Conservation (phyloP, 2,329 filamentous ascomycete genomes). For the Penicillium sp. region DNA sequence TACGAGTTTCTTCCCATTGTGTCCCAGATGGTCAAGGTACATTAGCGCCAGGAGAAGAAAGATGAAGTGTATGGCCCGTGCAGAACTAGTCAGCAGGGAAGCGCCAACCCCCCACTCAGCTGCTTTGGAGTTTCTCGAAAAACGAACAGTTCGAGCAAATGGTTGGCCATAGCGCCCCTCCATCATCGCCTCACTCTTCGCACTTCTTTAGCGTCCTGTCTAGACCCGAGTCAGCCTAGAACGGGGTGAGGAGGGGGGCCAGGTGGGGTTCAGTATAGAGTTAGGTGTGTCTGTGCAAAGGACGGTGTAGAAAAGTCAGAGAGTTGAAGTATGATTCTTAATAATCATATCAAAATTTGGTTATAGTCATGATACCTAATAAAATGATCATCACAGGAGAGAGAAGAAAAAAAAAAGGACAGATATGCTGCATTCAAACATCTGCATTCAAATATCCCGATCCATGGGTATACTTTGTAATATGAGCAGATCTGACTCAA, state of each 20-base stretch:
- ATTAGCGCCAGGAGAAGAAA: slow-evolving; percentile 15
- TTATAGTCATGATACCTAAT: not conserved
- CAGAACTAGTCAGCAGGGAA: slow-evolving; percentile 9
- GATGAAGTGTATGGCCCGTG: slow-evolving; percentile 13
- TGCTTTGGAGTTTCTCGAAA: slow-evolving; percentile 5
- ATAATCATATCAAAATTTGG: not conserved
- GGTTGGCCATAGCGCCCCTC: slow-evolving; percentile 13
- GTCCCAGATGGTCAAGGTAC: slow-evolving; percentile 8
- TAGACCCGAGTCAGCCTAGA: slow-evolving; percentile 8
- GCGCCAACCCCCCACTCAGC: not conserved
- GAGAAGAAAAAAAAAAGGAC: not conserved
- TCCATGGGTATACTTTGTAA: not conserved
- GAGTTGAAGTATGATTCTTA: not conserved
- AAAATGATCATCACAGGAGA: not conserved
- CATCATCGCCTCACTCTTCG: slow-evolving; percentile 14
- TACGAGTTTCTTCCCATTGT: not conserved
- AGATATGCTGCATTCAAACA: slow-evolving; percentile 1
- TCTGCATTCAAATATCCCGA: not conserved
- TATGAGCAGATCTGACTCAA: not conserved
- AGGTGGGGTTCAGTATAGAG: not conserved
- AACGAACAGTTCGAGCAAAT: slow-evolving; percentile 10
- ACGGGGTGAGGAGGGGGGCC: not conserved
- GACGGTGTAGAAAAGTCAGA: slow-evolving; percentile 4
- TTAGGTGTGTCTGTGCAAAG: slow-evolving; percentile 1
- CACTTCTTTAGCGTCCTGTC: not conserved